These are phyloP conservation scores for Paxillus ammoniavirescens DNA, from an alignment of 768 basidiomycete species.

Conservation along the genomic window DNA sequence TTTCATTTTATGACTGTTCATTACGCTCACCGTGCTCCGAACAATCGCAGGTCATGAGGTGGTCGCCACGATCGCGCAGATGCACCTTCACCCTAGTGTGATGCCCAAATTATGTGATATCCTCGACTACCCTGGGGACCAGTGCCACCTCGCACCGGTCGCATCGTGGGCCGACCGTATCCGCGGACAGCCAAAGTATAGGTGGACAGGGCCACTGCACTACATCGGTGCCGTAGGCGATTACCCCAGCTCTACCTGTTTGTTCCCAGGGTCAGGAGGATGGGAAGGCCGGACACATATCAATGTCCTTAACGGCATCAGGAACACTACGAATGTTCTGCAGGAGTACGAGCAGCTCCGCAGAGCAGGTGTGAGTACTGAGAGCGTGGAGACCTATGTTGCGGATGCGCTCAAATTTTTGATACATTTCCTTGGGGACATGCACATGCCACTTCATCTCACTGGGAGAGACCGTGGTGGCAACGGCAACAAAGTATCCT, in stretches of 20 bases:
- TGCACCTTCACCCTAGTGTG: constrained; percentile 77
- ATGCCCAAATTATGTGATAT: constrained; percentile 67
- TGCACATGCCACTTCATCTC: constrained; percentile 93
- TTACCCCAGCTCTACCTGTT: constrained; percentile 72
- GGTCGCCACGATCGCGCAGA: constrained; percentile 91
- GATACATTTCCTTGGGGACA: constrained; percentile 89
- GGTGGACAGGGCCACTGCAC: constrained; percentile 74
- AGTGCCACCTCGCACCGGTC: constrained; percentile 78
- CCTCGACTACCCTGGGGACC: constrained; percentile 46
- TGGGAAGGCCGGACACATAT: constrained; percentile 57
- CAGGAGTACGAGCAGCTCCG: constrained; percentile 41
- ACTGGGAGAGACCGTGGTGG: constrained; percentile 87
- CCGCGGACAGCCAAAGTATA: constrained; percentile 48
- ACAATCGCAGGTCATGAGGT: constrained; percentile 75
- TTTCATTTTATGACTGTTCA: background rate
- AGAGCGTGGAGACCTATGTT: constrained; percentile 36
- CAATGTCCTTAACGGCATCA: constrained; percentile 78
- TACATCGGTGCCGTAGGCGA: constrained; percentile 76
- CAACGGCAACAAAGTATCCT: constrained; percentile 73
- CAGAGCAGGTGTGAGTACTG: background rate
- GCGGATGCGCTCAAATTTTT: constrained; percentile 90
- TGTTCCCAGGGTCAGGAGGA: constrained; percentile 72
- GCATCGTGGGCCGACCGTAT: constrained; percentile 87
- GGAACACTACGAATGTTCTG: constrained; percentile 70
- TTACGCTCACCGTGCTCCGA: background rate